Evolutionary conservation across 768 basidiomycete genomes (phyloP).

Genomic region (Cubamyces lactineus): DNA sequence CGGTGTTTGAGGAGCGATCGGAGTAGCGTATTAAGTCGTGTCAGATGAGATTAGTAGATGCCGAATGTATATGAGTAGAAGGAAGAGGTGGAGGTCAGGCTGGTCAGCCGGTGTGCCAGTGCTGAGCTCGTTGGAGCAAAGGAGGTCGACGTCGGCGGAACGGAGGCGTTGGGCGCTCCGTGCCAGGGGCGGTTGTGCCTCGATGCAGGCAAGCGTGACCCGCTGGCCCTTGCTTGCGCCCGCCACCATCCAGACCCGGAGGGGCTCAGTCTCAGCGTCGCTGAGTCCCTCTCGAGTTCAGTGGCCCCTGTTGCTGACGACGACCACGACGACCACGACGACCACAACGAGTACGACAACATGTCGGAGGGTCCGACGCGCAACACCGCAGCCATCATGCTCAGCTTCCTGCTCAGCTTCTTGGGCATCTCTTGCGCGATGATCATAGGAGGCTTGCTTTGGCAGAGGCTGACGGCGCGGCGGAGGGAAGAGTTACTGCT

Average conservation of each 20-base stretch:
- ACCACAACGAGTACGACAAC: neutral
- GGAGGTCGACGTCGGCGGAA: too few relatives aligned
- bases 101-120: too few relatives aligned
- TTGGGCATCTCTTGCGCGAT: slow-evolving; percentile 14
- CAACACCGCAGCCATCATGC: slow-evolving; percentile 19
- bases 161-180: neutral
- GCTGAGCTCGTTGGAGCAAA: neutral
- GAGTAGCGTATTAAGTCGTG: neutral
- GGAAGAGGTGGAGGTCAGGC: neutral
- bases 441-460: slow-evolving; percentile 10
- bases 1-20: slow-evolving; percentile 28
- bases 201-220: neutral
- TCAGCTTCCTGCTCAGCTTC: slow-evolving; percentile 24
- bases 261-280: neutral
- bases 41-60: slow-evolving; percentile 9
- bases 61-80: neutral
- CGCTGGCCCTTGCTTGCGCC: neutral
- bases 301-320: neutral
- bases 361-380: neutral
- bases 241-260: neutral
- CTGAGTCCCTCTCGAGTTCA: neutral
- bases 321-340: neutral
- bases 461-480: slow-evolving; percentile 11
- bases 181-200: neutral
- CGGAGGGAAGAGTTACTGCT: neutral